These are phyloP conservation scores for Cornus kousa DNA, from an alignment of 148 eudicot species.

Conservation along the genomic window DNA sequence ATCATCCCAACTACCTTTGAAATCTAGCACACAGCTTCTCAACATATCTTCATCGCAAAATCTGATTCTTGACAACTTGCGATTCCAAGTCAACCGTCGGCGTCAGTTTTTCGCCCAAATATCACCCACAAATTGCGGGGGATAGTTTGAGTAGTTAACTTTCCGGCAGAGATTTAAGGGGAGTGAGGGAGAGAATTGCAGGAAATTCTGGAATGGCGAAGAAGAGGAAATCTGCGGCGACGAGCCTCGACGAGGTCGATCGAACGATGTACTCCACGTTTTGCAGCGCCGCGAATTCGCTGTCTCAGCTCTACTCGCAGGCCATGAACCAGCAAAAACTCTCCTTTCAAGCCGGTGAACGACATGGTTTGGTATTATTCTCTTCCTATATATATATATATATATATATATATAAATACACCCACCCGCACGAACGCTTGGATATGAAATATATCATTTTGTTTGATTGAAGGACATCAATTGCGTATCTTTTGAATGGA, in stretches of 20 bases:
- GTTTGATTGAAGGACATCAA: neutral
- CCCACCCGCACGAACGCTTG: too few species aligned
- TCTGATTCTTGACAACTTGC: neutral
- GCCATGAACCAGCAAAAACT: slow-evolving; percentile 75
- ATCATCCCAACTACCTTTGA: too few species aligned
- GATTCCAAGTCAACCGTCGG: neutral
- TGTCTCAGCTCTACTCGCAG: slow-evolving; percentile 85
- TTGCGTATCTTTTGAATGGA: neutral
- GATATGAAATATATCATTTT: neutral
- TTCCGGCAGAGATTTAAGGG: slow-evolving; percentile 5
- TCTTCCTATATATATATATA: neutral
- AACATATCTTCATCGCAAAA: too few species aligned
- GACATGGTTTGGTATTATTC: slow-evolving; percentile 50
- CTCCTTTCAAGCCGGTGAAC: slow-evolving; percentile 75
- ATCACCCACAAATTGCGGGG: slow-evolving; percentile 2
- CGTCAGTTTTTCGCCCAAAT: neutral
- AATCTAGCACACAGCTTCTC: too few species aligned
- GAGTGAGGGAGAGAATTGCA: slow-evolving; percentile 4
- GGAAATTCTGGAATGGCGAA: slow-evolving; percentile 49
- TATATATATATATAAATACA: neutral
- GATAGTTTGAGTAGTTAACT: neutral
- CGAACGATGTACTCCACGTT: slow-evolving; percentile 81
- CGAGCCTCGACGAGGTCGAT: slow-evolving; percentile 88
- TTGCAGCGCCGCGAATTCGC: slow-evolving; percentile 70
- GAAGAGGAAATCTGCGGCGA: slow-evolving; percentile 74